These are phyloP conservation scores for Sugiyamaella chiloensis DNA, from an alignment of 805 yeast genomes.

Conservation along the genomic window DNA sequence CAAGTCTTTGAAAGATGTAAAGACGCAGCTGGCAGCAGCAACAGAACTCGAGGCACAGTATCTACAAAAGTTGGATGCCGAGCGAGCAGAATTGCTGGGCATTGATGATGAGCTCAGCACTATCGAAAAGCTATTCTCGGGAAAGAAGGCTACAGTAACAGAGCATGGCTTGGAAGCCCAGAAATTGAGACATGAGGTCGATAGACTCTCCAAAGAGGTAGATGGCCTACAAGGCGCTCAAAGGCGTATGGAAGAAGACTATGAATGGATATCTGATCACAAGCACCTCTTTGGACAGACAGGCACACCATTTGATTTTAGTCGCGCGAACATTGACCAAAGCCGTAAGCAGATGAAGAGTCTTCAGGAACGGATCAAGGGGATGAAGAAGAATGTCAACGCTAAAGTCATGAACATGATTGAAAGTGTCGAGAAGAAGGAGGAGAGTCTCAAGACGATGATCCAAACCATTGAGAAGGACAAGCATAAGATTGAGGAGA, in stretches of 20 bases:
- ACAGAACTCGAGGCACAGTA: constrained; percentile 30
- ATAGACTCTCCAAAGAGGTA: constrained; percentile 23
- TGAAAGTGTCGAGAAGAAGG: constrained; percentile 88
- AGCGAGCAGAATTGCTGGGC: constrained; percentile 59
- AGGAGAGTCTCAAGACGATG: constrained; percentile 69
- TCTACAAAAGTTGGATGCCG: constrained; percentile 40
- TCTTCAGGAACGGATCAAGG: constrained; percentile 56
- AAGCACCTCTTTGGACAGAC: constrained; percentile 40
- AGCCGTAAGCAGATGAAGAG: constrained; percentile 55
- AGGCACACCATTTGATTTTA: constrained; percentile 34
- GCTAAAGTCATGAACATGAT: constrained; percentile 86
- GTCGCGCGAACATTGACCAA: constrained; percentile 49
- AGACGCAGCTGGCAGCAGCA: constrained; percentile 31
- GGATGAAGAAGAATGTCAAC: constrained; percentile 78
- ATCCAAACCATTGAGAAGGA: constrained; percentile 85
- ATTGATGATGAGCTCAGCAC: constrained; percentile 75
- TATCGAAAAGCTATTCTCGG: constrained; percentile 27
- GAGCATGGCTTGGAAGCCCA: constrained; percentile 29
- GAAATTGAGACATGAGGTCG: constrained; percentile 30
- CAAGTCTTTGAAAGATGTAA: constrained; percentile 36
- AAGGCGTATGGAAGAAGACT: constrained; percentile 48
- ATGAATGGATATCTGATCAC: constrained; percentile 73
- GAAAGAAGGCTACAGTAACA: constrained; percentile 27
- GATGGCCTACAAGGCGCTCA: constrained; percentile 31
- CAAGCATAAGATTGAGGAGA: constrained; percentile 83